These are phyloP conservation scores for Pyrenochaeta sp. DNA, from an alignment of 2,329 filamentous ascomycete species.

Conservation along the genomic window DNA sequence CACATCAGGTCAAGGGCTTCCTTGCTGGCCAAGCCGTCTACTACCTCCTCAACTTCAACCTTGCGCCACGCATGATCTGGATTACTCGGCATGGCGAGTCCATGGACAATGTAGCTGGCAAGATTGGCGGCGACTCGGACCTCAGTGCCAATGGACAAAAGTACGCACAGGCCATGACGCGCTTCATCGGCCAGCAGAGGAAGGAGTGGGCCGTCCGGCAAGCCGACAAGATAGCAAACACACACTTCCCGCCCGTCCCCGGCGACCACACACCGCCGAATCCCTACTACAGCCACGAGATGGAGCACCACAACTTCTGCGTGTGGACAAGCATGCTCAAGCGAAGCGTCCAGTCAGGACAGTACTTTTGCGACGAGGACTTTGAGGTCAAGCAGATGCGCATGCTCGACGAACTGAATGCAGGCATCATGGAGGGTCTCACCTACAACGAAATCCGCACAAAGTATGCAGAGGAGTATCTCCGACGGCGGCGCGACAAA, in stretches of 20 bases:
- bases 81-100: constrained; percentile 96
- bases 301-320: constrained; percentile 84
- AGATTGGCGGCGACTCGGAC: constrained; percentile 89
- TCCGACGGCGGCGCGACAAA: constrained; percentile 82
- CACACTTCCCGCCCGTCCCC: constrained; percentile 86
- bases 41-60: constrained; percentile 95
- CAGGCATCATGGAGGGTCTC: constrained; percentile 91
- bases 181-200: constrained; percentile 83
- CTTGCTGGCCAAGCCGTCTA: constrained; percentile 91
- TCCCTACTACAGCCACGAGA: constrained; percentile 70
- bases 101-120: constrained; percentile 83
- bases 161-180: constrained; percentile 81
- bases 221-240: constrained; percentile 76
- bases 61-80: constrained; percentile 96
- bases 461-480: constrained; percentile 83
- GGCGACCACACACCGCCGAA: constrained; percentile 96
- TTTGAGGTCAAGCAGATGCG: constrained; percentile 96
- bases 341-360: constrained; percentile 85
- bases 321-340: constrained; percentile 98
- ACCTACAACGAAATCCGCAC: constrained; percentile 89
- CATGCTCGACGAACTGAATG: constrained; percentile 96
- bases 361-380: constrained; percentile 93
- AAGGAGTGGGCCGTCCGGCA: constrained; percentile 85
- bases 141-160: constrained; percentile 80
- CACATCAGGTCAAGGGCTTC: constrained; percentile 90